Conservation (phyloP, 2,329 filamentous ascomycete species). For the Nigrospora sphaerica region DNA sequence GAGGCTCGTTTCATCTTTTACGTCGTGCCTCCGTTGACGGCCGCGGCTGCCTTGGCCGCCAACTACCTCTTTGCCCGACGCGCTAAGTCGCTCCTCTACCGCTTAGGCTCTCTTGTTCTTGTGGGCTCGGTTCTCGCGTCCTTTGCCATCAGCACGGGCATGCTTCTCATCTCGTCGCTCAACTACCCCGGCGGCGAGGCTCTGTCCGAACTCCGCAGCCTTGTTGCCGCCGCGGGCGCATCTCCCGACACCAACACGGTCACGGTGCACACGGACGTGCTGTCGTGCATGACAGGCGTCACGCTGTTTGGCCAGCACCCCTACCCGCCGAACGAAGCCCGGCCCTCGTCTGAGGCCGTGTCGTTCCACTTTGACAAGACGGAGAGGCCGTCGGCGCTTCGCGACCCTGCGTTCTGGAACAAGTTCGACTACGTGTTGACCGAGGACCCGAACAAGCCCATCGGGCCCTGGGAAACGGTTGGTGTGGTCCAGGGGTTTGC, state of each 20-base stretch:
- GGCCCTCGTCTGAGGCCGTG: constrained; percentile 15
- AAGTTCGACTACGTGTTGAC: constrained; percentile 56
- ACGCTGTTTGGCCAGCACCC: constrained; percentile 55
- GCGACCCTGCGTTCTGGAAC: constrained; percentile 50
- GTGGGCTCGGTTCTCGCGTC: constrained; percentile 52
- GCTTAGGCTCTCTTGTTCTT: constrained; percentile 46
- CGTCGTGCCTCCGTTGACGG: constrained; percentile 72
- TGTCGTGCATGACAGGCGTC: constrained; percentile 65
- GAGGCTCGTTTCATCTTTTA: constrained; percentile 96
- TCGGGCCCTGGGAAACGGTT: constrained; percentile 48
- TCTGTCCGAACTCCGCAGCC: constrained; percentile 44
- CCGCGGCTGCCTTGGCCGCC: constrained; percentile 66
- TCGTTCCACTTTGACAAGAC: constrained; percentile 53
- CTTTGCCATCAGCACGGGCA: constrained; percentile 52
- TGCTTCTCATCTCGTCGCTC: constrained; percentile 74
- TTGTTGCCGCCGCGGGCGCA: constrained; percentile 24
- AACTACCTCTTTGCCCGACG: constrained; percentile 61
- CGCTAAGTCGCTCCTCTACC: constrained; percentile 52
- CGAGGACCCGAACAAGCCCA: constrained; percentile 40
- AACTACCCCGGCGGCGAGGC: constrained; percentile 93
- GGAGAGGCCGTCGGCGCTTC: constrained; percentile 39
- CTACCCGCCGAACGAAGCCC: constrained; percentile 13
- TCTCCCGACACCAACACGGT: constrained; percentile 22
- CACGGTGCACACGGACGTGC: constrained; percentile 56
- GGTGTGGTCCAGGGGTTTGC: constrained; percentile 50